phyloP scores from a whole-genome alignment of 805 yeast species.

The Myxozyma geophila region DNA sequence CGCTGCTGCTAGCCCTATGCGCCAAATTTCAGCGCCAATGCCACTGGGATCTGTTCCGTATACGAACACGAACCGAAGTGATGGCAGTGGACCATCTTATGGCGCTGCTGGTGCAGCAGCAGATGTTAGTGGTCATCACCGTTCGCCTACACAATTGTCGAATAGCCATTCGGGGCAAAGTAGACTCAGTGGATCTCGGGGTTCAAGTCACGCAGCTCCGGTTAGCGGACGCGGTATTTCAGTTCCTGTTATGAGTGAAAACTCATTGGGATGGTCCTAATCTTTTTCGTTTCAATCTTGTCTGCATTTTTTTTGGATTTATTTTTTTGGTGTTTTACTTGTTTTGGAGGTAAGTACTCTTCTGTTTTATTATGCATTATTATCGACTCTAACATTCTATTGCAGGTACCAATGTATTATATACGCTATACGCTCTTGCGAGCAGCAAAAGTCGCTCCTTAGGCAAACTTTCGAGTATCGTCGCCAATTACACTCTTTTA shows the following conservation, averaged over 20 bases:
- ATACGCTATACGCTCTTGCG: too few species aligned
- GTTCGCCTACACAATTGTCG: slow-evolving; percentile 17
- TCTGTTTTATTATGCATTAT: background rate
- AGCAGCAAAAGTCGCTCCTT: too few species aligned
- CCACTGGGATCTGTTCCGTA: slow-evolving; percentile 18
- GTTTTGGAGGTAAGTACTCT: slow-evolving; percentile 1
- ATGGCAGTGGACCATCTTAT: background rate
- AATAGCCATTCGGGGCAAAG: slow-evolving; percentile 17
- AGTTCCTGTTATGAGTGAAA: slow-evolving; percentile 49
- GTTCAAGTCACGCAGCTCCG: slow-evolving; percentile 24
- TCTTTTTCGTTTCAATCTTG: background rate
- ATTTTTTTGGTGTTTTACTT: slow-evolving; percentile 1
- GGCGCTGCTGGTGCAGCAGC: background rate
- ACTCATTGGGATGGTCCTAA: slow-evolving; percentile 48
- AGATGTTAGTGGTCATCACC: slow-evolving; percentile 28
- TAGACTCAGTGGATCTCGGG: slow-evolving; percentile 21
- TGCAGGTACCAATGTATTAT: background rate
- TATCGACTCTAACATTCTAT: background rate
- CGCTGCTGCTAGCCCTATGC: slow-evolving; percentile 13
- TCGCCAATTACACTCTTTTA: too few species aligned
- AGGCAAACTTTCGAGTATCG: too few species aligned
- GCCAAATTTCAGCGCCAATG: slow-evolving; percentile 31
- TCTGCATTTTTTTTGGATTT: background rate
- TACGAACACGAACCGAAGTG: background rate
- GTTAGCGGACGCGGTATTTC: slow-evolving; percentile 44